phyloP scores from a whole-genome alignment of 768 basidiomycete genomes.

The Cyathus striatus region DNA sequence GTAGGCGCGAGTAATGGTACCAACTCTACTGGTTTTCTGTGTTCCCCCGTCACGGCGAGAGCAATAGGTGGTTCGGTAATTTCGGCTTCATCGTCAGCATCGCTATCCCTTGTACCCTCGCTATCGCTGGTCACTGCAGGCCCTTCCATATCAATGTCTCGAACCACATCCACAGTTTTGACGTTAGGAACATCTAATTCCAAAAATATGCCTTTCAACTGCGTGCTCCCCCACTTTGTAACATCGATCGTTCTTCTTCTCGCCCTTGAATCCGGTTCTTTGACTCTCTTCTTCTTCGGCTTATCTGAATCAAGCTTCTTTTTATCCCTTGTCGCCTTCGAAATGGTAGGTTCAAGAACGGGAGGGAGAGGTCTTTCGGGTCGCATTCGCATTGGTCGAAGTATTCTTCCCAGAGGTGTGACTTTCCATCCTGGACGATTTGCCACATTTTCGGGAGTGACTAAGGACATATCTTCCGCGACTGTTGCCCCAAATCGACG shows the following conservation, averaged over 20 bases:
- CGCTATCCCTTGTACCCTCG: slow-evolving; percentile 6
- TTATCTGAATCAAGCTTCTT: slow-evolving; percentile 15
- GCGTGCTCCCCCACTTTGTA: slow-evolving; percentile 61
- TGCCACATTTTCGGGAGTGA: slow-evolving; percentile 52
- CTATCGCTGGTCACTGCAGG: slow-evolving; percentile 7
- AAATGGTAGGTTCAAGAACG: slow-evolving; percentile 13
- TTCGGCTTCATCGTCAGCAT: slow-evolving; percentile 8
- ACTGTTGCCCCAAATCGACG: slow-evolving; percentile 33
- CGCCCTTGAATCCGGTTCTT: slow-evolving; percentile 53
- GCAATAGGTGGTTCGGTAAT: slow-evolving; percentile 5
- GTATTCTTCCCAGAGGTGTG: slow-evolving; percentile 59
- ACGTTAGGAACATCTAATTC: slow-evolving; percentile 31
- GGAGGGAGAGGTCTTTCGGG: slow-evolving; percentile 56
- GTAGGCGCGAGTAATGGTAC: slow-evolving; percentile 3
- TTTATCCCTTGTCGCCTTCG: slow-evolving; percentile 9
- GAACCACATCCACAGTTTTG: slow-evolving; percentile 10
- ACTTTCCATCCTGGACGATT: slow-evolving; percentile 61
- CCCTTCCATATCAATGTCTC: slow-evolving; percentile 6
- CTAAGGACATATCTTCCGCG: slow-evolving; percentile 59
- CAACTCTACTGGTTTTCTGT: neutral
- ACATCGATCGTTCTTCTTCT: slow-evolving; percentile 68
- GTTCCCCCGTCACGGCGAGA: slow-evolving; percentile 1
- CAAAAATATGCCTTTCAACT: slow-evolving; percentile 67
- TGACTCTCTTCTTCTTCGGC: slow-evolving; percentile 39
- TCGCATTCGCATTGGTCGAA: slow-evolving; percentile 66